A percentile compares a stretch with the other conserved stretches of the same genome.
Conservation (phyloP, 352 stramenopile genomes). For the Thraustochytrium striatum region DNA sequence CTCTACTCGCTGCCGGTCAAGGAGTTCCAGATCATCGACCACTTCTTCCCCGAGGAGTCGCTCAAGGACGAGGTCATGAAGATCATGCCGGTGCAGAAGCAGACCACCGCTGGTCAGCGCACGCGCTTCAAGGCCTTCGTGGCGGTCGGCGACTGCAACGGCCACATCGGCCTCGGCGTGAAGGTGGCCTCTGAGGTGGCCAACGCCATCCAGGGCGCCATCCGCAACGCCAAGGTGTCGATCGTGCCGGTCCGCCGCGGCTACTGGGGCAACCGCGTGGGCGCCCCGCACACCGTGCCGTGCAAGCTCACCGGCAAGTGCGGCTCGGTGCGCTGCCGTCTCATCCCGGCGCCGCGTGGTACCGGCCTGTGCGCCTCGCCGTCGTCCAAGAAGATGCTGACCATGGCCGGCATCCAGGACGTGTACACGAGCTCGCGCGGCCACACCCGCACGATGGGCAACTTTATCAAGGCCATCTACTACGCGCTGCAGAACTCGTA, state of each 20-base stretch:
- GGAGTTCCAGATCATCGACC: slow-evolving; percentile 98
- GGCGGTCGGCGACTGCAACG: slow-evolving; percentile 93
- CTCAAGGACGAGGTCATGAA: slow-evolving; percentile 99
- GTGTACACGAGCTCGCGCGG: slow-evolving; percentile 91
- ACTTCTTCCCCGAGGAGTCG: slow-evolving; percentile 85
- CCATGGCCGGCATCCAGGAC: slow-evolving; percentile 97
- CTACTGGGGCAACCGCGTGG: slow-evolving; percentile 96
- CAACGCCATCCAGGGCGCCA: slow-evolving; percentile 96
- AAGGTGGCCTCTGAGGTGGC: slow-evolving; percentile 99
- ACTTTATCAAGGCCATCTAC: slow-evolving; percentile 99
- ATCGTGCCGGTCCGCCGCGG: slow-evolving; percentile 95
- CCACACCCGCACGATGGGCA: slow-evolving; percentile 98
- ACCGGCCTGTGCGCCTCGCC: slow-evolving; percentile 96
- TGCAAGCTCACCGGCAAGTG: slow-evolving; percentile 99
- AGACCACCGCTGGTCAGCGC: slow-evolving; percentile 97
- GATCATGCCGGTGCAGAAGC: slow-evolving; percentile 99
- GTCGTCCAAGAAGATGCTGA: slow-evolving; percentile 96
- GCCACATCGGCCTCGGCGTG: slow-evolving; percentile 98
- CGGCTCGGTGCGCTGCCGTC: slow-evolving; percentile 94
- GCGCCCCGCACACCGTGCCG: slow-evolving; percentile 87
- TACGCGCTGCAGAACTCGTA: slow-evolving; percentile 96
- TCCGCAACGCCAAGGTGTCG: slow-evolving; percentile 98
- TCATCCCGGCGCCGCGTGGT: slow-evolving; percentile 98
- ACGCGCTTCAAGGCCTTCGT: slow-evolving; percentile 99
- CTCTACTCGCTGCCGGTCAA: slow-evolving; percentile 99